phyloP scores from a whole-genome alignment of 2,329 filamentous ascomycete genomes.

The Teratosphaeria epicoccoides region DNA sequence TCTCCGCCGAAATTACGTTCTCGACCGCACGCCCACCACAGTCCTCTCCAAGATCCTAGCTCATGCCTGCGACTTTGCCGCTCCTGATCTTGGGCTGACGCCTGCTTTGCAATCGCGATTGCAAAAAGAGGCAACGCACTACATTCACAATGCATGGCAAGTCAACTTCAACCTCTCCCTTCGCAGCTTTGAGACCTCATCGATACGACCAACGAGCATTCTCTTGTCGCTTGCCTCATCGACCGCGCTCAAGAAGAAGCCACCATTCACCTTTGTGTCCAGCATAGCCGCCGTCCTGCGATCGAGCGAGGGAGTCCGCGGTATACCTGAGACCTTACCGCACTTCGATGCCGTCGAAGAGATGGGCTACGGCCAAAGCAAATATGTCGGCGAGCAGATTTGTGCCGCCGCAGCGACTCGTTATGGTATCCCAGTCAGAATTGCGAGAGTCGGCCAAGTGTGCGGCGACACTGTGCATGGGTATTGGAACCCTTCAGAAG shows the following conservation, averaged over 20 bases:
- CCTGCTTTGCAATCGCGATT: not conserved
- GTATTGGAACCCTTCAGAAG: not conserved
- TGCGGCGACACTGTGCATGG: not conserved
- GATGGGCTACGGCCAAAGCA: not conserved
- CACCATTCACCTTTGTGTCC: not conserved
- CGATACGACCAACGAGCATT: not conserved
- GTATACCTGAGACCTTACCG: not conserved
- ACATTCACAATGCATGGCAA: slow-evolving; percentile 1
- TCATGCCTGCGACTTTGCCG: not conserved
- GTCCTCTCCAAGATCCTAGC: not conserved
- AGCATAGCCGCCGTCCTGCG: not conserved
- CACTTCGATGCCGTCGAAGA: not conserved
- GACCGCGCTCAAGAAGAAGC: not conserved
- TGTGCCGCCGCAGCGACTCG: not conserved
- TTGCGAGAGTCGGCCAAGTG: not conserved
- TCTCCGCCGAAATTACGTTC: not conserved
- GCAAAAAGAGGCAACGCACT: not conserved
- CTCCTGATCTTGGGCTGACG: not conserved
- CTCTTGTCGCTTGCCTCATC: not conserved
- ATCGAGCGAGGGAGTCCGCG: not conserved
- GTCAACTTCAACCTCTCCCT: slow-evolving; percentile 1
- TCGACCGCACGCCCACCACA: not conserved
- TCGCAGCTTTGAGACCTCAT: not conserved
- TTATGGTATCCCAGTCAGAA: not conserved
- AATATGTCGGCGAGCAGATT: not conserved